A percentile compares a stretch with the other conserved stretches of the same genome.
Evolutionary conservation across 2,329 filamentous ascomycete genomes (phyloP).

Genomic region (Xylaria sp.): DNA sequence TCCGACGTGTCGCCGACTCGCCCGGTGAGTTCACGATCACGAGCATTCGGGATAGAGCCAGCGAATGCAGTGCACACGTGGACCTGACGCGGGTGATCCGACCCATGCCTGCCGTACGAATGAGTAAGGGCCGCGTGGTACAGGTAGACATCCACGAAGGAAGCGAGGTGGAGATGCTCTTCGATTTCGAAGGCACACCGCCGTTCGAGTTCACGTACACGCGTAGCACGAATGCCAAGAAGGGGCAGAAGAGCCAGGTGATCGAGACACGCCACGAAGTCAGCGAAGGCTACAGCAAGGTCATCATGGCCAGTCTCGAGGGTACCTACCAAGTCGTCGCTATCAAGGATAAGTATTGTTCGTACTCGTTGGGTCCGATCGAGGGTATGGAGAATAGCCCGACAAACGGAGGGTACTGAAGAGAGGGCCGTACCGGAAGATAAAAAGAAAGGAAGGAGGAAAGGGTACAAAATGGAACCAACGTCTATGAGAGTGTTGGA

Average conservation of each 20-base stretch:
- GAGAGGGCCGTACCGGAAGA: not conserved
- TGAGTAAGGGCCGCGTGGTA: slow-evolving; percentile 75
- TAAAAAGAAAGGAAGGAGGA: not conserved
- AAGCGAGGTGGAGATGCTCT: slow-evolving; percentile 85
- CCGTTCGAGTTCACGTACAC: slow-evolving; percentile 99
- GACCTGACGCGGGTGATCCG: slow-evolving; percentile 80
- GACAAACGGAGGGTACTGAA: slow-evolving; percentile 33
- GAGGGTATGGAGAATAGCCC: slow-evolving; percentile 44
- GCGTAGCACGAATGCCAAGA: slow-evolving; percentile 76
- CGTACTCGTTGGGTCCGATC: slow-evolving; percentile 69
- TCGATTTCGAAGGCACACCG: slow-evolving; percentile 91
- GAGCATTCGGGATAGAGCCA: slow-evolving; percentile 79
- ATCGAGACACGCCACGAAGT: slow-evolving; percentile 88
- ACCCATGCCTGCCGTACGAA: slow-evolving; percentile 82
- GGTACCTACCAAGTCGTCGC: slow-evolving; percentile 96
- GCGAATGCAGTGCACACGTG: slow-evolving; percentile 76
- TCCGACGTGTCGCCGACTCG: slow-evolving; percentile 87
- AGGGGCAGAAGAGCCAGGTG: slow-evolving; percentile 70
- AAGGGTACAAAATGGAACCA: no score
- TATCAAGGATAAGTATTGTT: slow-evolving; percentile 90
- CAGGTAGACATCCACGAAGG: slow-evolving; percentile 95
- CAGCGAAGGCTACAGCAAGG: slow-evolving; percentile 75
- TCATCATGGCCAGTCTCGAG: slow-evolving; percentile 81
- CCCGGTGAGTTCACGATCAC: slow-evolving; percentile 86
- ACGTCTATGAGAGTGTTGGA: not conserved